These are phyloP conservation scores for Endoconidiophora polonica DNA, from an alignment of 2,329 filamentous ascomycete species.

Conservation along the genomic window DNA sequence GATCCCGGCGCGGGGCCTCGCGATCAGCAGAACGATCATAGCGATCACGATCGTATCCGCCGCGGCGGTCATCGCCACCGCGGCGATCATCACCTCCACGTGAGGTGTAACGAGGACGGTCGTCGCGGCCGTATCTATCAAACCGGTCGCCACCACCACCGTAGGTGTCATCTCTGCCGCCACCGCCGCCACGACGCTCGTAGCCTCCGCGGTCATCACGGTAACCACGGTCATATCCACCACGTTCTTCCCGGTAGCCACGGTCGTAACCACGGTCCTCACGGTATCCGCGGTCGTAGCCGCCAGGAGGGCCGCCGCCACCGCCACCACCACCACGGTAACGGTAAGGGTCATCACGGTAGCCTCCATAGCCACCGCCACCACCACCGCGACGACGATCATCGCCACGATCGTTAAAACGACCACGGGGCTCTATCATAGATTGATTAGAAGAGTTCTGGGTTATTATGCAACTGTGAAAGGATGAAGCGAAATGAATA, in stretches of 20 bases:
- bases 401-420: conserved; percentile 42
- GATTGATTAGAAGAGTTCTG: background rate
- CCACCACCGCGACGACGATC: conserved; percentile 49
- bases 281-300: conserved; percentile 33
- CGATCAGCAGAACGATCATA: conserved; percentile 31
- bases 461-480: background rate
- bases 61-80: conserved; percentile 21
- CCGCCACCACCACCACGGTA: conserved; percentile 32
- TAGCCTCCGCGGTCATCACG: conserved; percentile 24
- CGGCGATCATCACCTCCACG: conserved; percentile 19
- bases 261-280: conserved; percentile 30
- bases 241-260: conserved; percentile 33
- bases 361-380: conserved; percentile 29
- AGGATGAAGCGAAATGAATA: background rate
- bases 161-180: conserved; percentile 24
- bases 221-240: conserved; percentile 24
- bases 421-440: conserved; percentile 22
- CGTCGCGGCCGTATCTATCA: conserved; percentile 18
- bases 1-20: conserved; percentile 25
- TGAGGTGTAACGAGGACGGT: conserved; percentile 21
- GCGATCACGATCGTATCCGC: conserved; percentile 32
- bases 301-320: conserved; percentile 31
- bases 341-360: conserved; percentile 41
- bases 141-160: conserved; percentile 19
- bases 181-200: conserved; percentile 39